A percentile compares a stretch with the other conserved stretches of the same genome.
phyloP scores from a whole-genome alignment of 2,329 filamentous ascomycete species.

The Sporothrix mexicana region DNA sequence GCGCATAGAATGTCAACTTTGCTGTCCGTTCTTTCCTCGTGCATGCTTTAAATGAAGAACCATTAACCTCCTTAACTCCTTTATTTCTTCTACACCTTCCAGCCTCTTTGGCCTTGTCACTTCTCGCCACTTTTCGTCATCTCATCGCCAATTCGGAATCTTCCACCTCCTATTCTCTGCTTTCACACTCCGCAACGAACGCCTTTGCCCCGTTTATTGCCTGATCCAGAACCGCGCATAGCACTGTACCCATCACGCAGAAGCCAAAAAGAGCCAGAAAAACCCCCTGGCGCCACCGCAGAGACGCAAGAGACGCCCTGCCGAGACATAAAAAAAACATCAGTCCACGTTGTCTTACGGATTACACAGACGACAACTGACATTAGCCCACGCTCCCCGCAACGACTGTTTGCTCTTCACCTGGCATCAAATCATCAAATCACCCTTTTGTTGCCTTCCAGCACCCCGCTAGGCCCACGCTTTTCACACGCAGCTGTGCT shows the following conservation, averaged over 20 bases:
- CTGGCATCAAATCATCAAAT: neutral
- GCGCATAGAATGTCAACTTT: conserved; percentile 15
- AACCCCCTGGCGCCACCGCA: conserved; percentile 3
- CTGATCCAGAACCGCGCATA: conserved; percentile 26
- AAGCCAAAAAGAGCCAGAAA: neutral
- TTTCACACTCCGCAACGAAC: neutral
- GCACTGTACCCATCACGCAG: conserved; percentile 10
- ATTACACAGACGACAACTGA: neutral
- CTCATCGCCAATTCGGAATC: neutral
- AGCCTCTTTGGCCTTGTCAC: neutral
- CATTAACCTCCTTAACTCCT: conserved; percentile 9
- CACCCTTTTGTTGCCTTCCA: neutral
- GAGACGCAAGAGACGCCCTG: neutral
- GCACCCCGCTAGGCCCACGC: neutral
- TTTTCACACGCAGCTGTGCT: neutral
- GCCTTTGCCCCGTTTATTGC: conserved; percentile 16
- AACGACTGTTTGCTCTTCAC: neutral
- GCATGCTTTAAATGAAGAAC: conserved; percentile 18
- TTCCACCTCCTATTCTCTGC: neutral
- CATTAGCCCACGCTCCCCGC: conserved; percentile 24
- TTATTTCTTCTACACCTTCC: conserved; percentile 1
- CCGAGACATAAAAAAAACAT: conserved; percentile 18
- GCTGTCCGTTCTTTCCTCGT: conserved; percentile 22
- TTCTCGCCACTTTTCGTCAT: neutral
- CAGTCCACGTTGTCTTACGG: neutral